Evolutionary conservation across 2,329 filamentous ascomycete genomes (phyloP).

Genomic region (Fusarium chaquense): DNA sequence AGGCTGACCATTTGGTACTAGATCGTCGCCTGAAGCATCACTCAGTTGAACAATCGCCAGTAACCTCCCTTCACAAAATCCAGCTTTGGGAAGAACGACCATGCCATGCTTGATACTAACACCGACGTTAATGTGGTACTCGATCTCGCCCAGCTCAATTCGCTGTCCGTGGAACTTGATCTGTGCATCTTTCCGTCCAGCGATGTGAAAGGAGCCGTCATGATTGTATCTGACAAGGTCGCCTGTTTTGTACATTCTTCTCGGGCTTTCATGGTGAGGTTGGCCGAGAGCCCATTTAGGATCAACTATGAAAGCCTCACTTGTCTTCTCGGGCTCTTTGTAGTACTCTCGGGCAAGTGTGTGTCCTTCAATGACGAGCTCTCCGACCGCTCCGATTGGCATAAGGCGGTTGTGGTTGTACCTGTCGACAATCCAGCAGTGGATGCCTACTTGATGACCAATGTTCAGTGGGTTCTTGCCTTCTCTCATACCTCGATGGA

Average conservation of each 20-base stretch:
- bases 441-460: constrained; percentile 30
- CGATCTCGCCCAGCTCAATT: constrained; percentile 51
- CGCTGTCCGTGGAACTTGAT: constrained; percentile 53
- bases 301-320: constrained; percentile 46
- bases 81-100: constrained; percentile 30
- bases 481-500: constrained; percentile 28
- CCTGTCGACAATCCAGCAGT: constrained; percentile 47
- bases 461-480: constrained; percentile 42
- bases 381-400: constrained; percentile 50
- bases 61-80: constrained; percentile 32
- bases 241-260: constrained; percentile 42
- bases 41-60: constrained; percentile 29
- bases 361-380: constrained; percentile 53
- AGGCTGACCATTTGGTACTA: constrained; percentile 11
- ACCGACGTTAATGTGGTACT: constrained; percentile 45
- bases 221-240: constrained; percentile 47
- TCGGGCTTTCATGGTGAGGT: fast-evolving
- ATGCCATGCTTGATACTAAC: constrained; percentile 41
- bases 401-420: constrained; percentile 45
- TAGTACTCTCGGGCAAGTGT: constrained; percentile 64
- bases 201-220: constrained; percentile 43
- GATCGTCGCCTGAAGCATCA: constrained; percentile 13
- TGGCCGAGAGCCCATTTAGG: constrained; percentile 28
- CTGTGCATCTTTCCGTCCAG: constrained; percentile 48
- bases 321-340: constrained; percentile 53